These are phyloP conservation scores for Didymella pinodella DNA, from an alignment of 2,329 filamentous ascomycete species.

Conservation along the genomic window DNA sequence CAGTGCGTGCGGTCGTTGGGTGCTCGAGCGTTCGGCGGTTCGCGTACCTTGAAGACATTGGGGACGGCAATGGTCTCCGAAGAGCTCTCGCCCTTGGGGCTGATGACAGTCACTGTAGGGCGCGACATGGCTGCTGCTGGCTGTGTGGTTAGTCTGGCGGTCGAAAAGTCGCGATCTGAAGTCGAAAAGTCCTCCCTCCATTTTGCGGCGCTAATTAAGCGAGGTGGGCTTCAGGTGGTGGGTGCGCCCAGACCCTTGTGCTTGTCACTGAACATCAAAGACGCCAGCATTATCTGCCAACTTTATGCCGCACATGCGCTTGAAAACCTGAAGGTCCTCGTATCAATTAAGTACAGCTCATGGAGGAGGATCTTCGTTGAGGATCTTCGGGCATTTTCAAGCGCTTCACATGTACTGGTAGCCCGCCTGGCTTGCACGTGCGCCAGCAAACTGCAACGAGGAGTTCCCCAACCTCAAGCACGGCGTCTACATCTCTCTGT, in stretches of 20 bases:
- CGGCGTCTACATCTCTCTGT: neutral
- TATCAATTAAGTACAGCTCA: no score
- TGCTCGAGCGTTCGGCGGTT: conserved; percentile 2
- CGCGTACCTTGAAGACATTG: conserved; percentile 80
- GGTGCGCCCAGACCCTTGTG: neutral
- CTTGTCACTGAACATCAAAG: neutral
- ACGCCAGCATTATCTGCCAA: neutral
- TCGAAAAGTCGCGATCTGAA: neutral
- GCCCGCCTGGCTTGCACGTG: neutral
- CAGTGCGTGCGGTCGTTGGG: conserved; percentile 20
- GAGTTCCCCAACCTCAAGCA: neutral
- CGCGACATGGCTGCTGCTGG: conserved; percentile 69
- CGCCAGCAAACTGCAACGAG: neutral
- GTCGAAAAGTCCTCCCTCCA: neutral
- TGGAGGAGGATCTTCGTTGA: no score
- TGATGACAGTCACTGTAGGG: conserved; percentile 97
- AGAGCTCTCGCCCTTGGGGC: conserved; percentile 92
- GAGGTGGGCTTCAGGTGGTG: conserved; percentile 3
- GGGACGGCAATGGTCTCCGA: conserved; percentile 91
- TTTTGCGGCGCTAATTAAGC: conserved; percentile 1
- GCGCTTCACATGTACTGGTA: neutral
- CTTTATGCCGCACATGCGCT: neutral
- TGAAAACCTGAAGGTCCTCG: neutral
- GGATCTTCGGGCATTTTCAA: no score
- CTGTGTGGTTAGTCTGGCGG: conserved; percentile 38